Evolutionary conservation across 139 green algal genomes (phyloP).

Genomic region (Tetradesmus obliquus): DNA sequence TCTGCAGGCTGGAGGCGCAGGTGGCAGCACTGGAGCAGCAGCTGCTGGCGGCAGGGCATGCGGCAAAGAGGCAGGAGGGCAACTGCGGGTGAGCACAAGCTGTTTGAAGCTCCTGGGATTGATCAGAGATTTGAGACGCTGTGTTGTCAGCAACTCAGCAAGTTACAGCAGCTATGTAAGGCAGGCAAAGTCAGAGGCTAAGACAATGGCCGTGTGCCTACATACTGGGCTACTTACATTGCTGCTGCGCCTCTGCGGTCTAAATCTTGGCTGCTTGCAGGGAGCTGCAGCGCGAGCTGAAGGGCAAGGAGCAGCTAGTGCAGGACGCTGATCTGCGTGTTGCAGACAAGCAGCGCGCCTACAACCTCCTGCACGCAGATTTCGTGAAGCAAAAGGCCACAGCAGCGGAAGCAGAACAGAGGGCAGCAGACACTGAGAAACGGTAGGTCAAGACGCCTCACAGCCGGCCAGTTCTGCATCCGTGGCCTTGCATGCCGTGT

Average conservation of each 20-base stretch:
- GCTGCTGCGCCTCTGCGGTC: not conserved
- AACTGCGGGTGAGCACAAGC: not conserved
- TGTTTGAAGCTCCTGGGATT: too few species aligned
- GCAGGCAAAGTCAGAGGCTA: too few species aligned
- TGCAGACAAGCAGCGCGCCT: conserved; percentile 52
- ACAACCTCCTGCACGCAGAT: conserved; percentile 54
- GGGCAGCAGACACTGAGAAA: not conserved
- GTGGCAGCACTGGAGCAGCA: conserved; percentile 17
- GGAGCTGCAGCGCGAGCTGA: conserved; percentile 1
- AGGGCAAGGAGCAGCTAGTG: not conserved
- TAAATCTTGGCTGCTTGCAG: not conserved
- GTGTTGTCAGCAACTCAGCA: too few species aligned
- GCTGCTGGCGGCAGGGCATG: not conserved
- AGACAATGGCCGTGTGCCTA: too few species aligned
- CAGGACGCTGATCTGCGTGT: conserved; percentile 45
- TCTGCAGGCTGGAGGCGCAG: conserved; percentile 31
- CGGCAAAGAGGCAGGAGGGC: conserved; percentile 8
- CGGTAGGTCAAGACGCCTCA: not conserved
- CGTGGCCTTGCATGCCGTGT: not conserved
- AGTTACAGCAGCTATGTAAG: too few species aligned
- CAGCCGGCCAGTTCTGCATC: not conserved
- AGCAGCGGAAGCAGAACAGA: not conserved
- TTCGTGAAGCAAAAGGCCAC: conserved; percentile 34
- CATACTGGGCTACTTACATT: not conserved
- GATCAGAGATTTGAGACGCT: too few species aligned